Evolutionary conservation across 75 land plant species (phyloP), one percentile per base, ranked within the genome.

Genomic region (Sequoia sempervirens): DNA sequence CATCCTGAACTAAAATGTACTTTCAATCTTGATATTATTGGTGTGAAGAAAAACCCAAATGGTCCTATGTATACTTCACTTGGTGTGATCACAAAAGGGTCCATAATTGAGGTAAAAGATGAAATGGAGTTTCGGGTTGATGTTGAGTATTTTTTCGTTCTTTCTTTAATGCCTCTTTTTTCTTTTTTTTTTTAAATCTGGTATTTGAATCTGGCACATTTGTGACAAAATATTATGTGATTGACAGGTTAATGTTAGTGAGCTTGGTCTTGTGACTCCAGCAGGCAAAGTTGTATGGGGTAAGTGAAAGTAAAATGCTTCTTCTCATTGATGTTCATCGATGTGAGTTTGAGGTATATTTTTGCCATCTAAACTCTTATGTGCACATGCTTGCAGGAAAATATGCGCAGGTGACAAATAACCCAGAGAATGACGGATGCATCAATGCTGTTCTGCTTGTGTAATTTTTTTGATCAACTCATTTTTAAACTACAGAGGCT

Each of bases 251-350:
- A 97, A 97, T 85, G 98, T 95, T 23, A 95, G 98, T 84, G 99
- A 97, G 79, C 92, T 97, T 58, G 99, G 99, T 75, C 88, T 97
- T 47, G 99, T 97, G n/a, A 97, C 99, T 38, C 99, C 99, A 32
- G 99, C 95, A 74, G 99, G 99, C 30, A 97, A 95, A 92, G 99
- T 97, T 46, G 99, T 97, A 18, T 97, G 99, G 99, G 99, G 99
- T 94, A 88, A 85, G 91, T 43, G 40, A 36, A n/a, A n/a, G 15
- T 75, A 52, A 52, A 61, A 47, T 20, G 1, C 43, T 82, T 2
- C 11, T 9, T 73, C 36, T 82, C 20, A 56, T 6, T 18, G 30
- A 20, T 47, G 34, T 45, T 82, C 32, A 56, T 6, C 10, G 30
- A 20, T 47, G 34, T 45, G n/a, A 69, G 85, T 12, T 82, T 36